phyloP scores from a whole-genome alignment of 805 yeast genomes.

The Kregervanrija fluxuum region DNA sequence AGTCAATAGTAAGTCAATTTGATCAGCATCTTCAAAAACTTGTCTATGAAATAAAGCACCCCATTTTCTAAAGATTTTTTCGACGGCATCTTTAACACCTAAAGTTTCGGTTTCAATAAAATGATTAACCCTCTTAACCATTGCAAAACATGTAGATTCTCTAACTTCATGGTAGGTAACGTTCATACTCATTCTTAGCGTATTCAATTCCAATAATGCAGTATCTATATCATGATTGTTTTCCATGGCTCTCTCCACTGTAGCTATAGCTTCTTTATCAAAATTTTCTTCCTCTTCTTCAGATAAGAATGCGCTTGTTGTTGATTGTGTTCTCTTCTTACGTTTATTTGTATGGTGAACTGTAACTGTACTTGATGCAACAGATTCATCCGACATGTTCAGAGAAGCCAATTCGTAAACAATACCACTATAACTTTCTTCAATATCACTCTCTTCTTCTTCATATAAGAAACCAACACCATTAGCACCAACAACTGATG shows the following conservation, averaged over 20 bases:
- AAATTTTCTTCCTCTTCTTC: slow-evolving; percentile 57
- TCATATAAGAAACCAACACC: slow-evolving; percentile 45
- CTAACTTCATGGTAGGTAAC: slow-evolving; percentile 92
- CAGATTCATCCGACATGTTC: slow-evolving; percentile 46
- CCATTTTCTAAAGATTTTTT: slow-evolving; percentile 76
- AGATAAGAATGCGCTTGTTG: slow-evolving; percentile 31
- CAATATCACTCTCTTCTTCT: slow-evolving; percentile 39
- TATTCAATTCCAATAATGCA: slow-evolving; percentile 85
- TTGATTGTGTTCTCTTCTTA: slow-evolving; percentile 32
- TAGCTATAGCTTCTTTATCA: slow-evolving; percentile 84
- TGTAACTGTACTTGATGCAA: slow-evolving; percentile 40
- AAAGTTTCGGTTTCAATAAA: slow-evolving; percentile 72
- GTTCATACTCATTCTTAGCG: slow-evolving; percentile 95
- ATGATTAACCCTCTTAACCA: slow-evolving; percentile 62
- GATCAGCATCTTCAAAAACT: slow-evolving; percentile 75
- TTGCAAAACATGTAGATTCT: slow-evolving; percentile 67
- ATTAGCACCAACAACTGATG: slow-evolving; percentile 36
- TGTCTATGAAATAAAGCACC: slow-evolving; percentile 74
- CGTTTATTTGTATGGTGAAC: slow-evolving; percentile 25
- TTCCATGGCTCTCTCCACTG: slow-evolving; percentile 85
- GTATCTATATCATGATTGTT: slow-evolving; percentile 91
- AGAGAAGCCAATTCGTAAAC: slow-evolving; percentile 36
- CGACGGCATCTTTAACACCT: slow-evolving; percentile 67
- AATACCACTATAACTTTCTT: slow-evolving; percentile 31
- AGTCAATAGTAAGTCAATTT: slow-evolving; percentile 56